Evolutionary conservation across 768 basidiomycete species (phyloP).

Genomic region (Coprinopsis cinerea): DNA sequence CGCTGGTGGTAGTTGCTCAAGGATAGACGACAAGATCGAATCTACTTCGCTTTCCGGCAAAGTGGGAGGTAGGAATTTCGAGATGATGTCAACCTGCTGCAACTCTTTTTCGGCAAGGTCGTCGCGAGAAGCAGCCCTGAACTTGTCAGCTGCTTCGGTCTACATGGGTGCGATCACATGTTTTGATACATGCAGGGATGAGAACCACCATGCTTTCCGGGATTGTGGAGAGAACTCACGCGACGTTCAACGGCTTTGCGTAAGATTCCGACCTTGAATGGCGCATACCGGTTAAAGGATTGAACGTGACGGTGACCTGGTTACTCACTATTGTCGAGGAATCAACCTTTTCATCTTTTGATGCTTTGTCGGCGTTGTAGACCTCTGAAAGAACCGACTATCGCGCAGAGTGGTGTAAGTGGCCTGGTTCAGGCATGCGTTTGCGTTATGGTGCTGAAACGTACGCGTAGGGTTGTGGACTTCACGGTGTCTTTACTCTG

Average conservation of each 20-base stretch:
- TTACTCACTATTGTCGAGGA: conserved; percentile 40
- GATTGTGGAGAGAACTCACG: conserved; percentile 36
- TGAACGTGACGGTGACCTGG: not conserved
- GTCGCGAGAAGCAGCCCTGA: conserved; percentile 46
- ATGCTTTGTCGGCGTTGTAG: conserved; percentile 57
- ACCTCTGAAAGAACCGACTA: conserved; percentile 69
- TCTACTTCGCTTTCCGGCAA: conserved; percentile 54
- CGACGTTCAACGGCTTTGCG: conserved; percentile 54
- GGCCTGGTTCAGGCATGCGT: not conserved
- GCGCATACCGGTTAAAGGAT: conserved; percentile 2
- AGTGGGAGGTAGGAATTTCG: conserved; percentile 53
- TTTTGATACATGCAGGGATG: not conserved
- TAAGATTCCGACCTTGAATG: conserved; percentile 34
- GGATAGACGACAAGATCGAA: conserved; percentile 35
- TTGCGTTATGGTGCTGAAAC: conserved; percentile 14
- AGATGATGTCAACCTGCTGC: conserved; percentile 49
- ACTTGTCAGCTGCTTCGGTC: conserved; percentile 57
- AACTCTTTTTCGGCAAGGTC: conserved; percentile 64
- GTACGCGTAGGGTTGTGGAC: conserved; percentile 54
- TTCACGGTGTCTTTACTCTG: conserved; percentile 53
- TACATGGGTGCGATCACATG: conserved; percentile 19
- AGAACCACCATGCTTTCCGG: too few relatives aligned
- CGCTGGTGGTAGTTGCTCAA: conserved; percentile 24
- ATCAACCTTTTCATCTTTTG: conserved; percentile 32
- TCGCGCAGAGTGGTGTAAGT: not conserved